These are phyloP conservation scores for Colletotrichum destructivum DNA, from an alignment of 2,329 filamentous ascomycete species.

Conservation along the genomic window DNA sequence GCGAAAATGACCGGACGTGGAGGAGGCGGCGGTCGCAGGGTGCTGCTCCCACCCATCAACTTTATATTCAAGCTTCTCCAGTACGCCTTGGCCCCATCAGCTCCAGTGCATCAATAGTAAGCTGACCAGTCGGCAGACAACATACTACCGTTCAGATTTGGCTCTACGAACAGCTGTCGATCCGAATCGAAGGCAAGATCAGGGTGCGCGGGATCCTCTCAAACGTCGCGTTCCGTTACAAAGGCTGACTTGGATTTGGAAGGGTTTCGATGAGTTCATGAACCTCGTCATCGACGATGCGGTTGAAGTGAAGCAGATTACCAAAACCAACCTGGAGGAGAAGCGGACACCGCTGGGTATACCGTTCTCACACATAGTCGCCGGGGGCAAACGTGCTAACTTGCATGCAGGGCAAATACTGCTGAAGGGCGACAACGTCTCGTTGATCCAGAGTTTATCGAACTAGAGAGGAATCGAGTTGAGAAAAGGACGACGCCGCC, in stretches of 20 bases:
- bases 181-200: conserved; percentile 97
- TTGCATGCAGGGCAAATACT: conserved; percentile 81
- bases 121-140: conserved; percentile 53
- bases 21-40: conserved; percentile 72
- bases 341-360: conserved; percentile 84
- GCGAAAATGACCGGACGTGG: conserved; percentile 71
- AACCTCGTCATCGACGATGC: conserved; percentile 97
- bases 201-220: conserved; percentile 73
- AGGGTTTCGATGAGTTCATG: conserved; percentile 99
- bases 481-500: conserved; percentile 63
- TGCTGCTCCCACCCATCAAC: conserved; percentile 73
- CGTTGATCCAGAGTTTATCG: conserved; percentile 79
- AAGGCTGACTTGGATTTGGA: conserved; percentile 41
- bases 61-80: conserved; percentile 83
- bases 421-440: conserved; percentile 90
- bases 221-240: too few relatives aligned
- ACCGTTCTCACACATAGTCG: conserved; percentile 42
- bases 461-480: conserved; percentile 66
- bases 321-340: conserved; percentile 84
- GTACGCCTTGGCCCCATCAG: conserved; percentile 46
- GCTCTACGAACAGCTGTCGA: conserved; percentile 95
- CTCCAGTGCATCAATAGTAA: not conserved
- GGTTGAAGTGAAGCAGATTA: conserved; percentile 88
- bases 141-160: conserved; percentile 92
- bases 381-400: conserved; percentile 45